phyloP scores from a whole-genome alignment of 768 basidiomycete genomes.

The Leccinum variicolor region DNA sequence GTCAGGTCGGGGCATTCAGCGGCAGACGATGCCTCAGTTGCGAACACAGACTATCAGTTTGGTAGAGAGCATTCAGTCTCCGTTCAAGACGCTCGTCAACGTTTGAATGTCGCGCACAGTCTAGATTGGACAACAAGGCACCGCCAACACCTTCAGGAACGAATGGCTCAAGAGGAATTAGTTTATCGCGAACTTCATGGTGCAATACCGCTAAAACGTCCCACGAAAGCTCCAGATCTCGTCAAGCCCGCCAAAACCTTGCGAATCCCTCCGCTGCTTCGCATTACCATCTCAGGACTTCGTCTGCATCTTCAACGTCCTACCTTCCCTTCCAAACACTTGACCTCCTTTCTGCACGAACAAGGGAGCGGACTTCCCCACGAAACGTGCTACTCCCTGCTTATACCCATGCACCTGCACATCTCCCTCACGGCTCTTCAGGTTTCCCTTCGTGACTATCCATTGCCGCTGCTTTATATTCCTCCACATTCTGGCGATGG shows the following conservation, averaged over 20 bases:
- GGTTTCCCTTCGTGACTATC: slow-evolving; percentile 80
- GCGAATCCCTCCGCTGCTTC: slow-evolving; percentile 63
- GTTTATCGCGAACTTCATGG: slow-evolving; percentile 46
- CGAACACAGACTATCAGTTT: slow-evolving; percentile 62
- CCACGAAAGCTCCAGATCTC: slow-evolving; percentile 40
- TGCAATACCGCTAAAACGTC: slow-evolving; percentile 27
- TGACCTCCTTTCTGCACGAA: slow-evolving; percentile 62
- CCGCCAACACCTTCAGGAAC: slow-evolving; percentile 45
- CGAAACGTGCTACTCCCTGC: slow-evolving; percentile 70
- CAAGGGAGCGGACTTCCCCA: slow-evolving; percentile 67
- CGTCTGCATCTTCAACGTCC: slow-evolving; percentile 54
- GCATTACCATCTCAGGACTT: slow-evolving; percentile 59
- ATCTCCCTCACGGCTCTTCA: slow-evolving; percentile 61
- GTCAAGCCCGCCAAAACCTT: slow-evolving; percentile 36
- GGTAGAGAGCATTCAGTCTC: slow-evolving; percentile 61
- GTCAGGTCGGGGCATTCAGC: slow-evolving; percentile 38
- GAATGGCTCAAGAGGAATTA: slow-evolving; percentile 45
- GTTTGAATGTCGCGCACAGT: slow-evolving; percentile 67
- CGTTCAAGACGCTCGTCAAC: slow-evolving; percentile 65
- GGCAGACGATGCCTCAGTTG: slow-evolving; percentile 31
- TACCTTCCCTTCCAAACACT: slow-evolving; percentile 50
- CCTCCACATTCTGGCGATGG: slow-evolving; percentile 41
- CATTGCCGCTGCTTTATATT: slow-evolving; percentile 78
- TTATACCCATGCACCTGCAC: slow-evolving; percentile 78
- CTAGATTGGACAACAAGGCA: slow-evolving; percentile 67